Evolutionary conservation across 208 protist species (phyloP).

Genomic region (Leishmania mexicana): DNA sequence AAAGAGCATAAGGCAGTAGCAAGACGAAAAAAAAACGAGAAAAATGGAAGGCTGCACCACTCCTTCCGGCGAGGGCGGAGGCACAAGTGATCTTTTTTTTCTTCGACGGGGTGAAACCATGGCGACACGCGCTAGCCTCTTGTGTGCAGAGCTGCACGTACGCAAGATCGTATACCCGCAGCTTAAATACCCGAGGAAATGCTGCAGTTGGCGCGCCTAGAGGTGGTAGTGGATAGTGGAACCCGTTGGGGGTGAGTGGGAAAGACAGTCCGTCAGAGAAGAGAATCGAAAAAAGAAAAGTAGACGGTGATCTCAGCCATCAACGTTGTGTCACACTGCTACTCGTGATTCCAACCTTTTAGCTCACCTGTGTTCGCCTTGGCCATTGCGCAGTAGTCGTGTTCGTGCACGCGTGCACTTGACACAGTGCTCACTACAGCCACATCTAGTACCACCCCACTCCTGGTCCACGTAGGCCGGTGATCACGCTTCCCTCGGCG

Average conservation of each 20-base stretch:
- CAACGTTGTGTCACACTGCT: not conserved
- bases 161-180: not conserved
- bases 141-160: too few species aligned
- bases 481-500: not conserved
- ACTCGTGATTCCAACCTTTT: not conserved
- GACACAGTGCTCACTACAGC: not conserved
- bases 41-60: conserved; percentile 2
- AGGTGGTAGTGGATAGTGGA: not conserved
- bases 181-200: not conserved
- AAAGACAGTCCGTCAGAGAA: not conserved
- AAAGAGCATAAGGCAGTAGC: not conserved
- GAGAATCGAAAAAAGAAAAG: not conserved
- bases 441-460: not conserved
- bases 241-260: not conserved
- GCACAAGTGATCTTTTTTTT: too few species aligned
- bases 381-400: not conserved
- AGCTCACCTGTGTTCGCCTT: not conserved
- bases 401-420: not conserved
- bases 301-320: not conserved
- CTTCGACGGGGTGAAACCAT: not conserved
- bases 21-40: not conserved
- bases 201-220: not conserved
- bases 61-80: not conserved
- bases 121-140: not conserved
- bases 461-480: not conserved